Base-by-base conservation (phyloP, 2,329 filamentous ascomycete genomes). In the Venturia pyrina region DNA sequence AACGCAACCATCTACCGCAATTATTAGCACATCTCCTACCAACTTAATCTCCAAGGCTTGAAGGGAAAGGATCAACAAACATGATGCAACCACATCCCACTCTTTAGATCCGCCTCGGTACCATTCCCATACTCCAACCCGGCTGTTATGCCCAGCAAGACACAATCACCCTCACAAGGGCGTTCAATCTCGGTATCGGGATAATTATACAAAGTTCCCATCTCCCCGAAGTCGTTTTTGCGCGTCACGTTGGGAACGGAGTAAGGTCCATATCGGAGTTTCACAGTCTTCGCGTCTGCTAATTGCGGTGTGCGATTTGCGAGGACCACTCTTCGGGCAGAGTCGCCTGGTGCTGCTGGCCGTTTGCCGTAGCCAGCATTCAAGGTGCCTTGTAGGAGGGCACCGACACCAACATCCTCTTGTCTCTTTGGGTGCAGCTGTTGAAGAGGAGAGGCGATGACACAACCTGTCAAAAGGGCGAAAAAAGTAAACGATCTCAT, bases 81-180 rank as follows among this genome's bases (percentile, higher is more conserved):
- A 28, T 28, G 28, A 28, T 28, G 28, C 28, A 28, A 28, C 28
- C 28, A 28, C 28, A 28, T 28, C 28, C 28, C 28, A 28, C 28
- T 28, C 28, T 28, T 28, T 4, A 28, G 4, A 28, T 28, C 28
- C 28, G 28, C 28, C 28, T 28, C 28, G 28, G 28, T 28, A 28
- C 28, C 65, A 65, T 66, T 37, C n/a, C 63, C 11, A 57, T 53
- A 66, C 41, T 66, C 65, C 37, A 66, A 41, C 1, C 37, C 65
- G 5, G 62, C 41, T 17, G 17, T 65, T 4, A 65, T 53, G 1
- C 19, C 43, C 11, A 66, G 32, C 10, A 66, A 34, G 8, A 65
- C 17, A 57, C 59, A 65, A 13, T 66, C 28, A 15, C 56, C 56
- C 7, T 66, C 62, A 53, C 44, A 50, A 24, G 65, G 65, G 28